A percentile compares a stretch with the other conserved stretches of the same genome.
Conservation (phyloP, 345 rosid genomes). For the Populus davidiana region DNA sequence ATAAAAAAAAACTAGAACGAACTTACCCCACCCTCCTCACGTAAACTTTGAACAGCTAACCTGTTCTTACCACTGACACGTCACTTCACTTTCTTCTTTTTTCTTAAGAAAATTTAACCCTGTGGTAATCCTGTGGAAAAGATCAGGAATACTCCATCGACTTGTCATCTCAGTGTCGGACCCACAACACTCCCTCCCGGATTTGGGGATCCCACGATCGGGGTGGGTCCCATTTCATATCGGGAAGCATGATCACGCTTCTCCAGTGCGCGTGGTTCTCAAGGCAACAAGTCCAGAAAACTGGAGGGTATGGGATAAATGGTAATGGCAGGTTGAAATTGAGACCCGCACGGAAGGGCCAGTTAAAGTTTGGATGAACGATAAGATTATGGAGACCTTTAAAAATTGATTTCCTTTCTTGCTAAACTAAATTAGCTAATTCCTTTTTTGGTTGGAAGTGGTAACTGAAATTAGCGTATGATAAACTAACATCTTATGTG, state of each 20-base stretch:
- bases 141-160: constrained; percentile 18
- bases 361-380: too few species aligned
- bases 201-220: background rate
- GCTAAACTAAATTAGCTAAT: too few species aligned
- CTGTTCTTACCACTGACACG: background rate
- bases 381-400: too few species aligned
- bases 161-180: constrained; percentile 25
- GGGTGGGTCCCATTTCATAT: background rate
- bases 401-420: too few species aligned
- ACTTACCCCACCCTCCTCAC: background rate
- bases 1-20: background rate
- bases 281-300: background rate
- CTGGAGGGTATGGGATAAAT: background rate
- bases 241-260: constrained; percentile 1
- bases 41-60: constrained; percentile 12
- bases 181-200: constrained; percentile 3
- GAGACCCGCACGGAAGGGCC: too few species aligned
- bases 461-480: too few species aligned
- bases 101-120: background rate
- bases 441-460: too few species aligned
- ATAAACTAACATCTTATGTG: too few species aligned
- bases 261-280: constrained; percentile 14
- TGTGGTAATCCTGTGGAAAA: constrained; percentile 8
- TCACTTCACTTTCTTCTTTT: background rate
- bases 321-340: too few species aligned